A percentile compares a stretch with the other conserved stretches of the same genome.
Evolutionary conservation across 352 stramenopile genomes (phyloP).

Genomic region (Globisporangium mamillatum): DNA sequence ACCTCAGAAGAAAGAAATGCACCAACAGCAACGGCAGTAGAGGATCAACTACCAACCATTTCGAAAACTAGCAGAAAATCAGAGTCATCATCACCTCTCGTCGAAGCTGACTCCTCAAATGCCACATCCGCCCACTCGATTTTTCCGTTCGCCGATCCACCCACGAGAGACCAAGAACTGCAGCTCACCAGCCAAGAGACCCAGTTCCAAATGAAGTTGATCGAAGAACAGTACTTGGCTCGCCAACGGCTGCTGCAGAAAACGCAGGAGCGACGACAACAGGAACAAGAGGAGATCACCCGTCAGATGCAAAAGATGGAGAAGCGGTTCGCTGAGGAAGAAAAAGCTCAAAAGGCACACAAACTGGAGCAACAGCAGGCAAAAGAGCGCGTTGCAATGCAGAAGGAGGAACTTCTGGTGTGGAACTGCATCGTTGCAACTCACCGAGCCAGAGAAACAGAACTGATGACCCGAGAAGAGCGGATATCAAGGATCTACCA

Average conservation of each 20-base stretch:
- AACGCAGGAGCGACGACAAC: slow-evolving; percentile 24
- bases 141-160: neutral
- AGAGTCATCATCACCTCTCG: neutral
- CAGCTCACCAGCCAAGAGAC: neutral
- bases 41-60: neutral
- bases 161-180: neutral
- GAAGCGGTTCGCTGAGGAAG: slow-evolving; percentile 5
- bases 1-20: neutral
- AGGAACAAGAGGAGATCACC: slow-evolving; percentile 24
- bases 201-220: slow-evolving; percentile 4
- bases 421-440: neutral
- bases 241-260: slow-evolving; percentile 12
- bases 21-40: neutral
- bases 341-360: slow-evolving; percentile 13
- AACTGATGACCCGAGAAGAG: slow-evolving; percentile 12
- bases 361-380: slow-evolving; percentile 15
- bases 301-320: slow-evolving; percentile 20
- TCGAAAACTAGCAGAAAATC: neutral
- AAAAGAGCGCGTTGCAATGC: slow-evolving; percentile 15
- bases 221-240: slow-evolving; percentile 17
- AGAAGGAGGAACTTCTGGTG: slow-evolving; percentile 19
- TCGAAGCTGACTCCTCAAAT: neutral
- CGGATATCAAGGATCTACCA: neutral
- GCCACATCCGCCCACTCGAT: too few species aligned
- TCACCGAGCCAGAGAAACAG: neutral